phyloP scores from a whole-genome alignment of 768 basidiomycete species.

The Tricholoma sp. region DNA sequence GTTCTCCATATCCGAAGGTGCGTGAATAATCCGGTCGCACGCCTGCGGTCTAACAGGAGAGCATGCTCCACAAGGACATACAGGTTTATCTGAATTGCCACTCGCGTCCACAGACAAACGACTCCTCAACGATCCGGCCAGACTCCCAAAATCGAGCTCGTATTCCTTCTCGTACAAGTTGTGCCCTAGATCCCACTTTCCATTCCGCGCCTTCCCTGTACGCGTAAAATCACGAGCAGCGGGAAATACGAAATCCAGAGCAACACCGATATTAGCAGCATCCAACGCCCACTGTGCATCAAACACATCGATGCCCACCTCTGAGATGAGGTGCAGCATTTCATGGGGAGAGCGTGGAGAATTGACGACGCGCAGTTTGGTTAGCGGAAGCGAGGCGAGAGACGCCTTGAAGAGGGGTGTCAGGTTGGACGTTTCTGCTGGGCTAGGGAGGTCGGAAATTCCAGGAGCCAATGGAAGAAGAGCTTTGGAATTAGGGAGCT shows the following conservation, averaged over 20 bases:
- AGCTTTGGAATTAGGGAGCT: not conserved
- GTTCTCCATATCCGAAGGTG: conserved; percentile 20
- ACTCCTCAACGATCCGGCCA: conserved; percentile 39
- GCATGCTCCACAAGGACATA: conserved; percentile 56
- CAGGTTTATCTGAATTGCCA: conserved; percentile 4
- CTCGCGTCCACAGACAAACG: conserved; percentile 2
- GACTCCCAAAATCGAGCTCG: conserved; percentile 51
- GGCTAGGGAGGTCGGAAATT: conserved; percentile 1
- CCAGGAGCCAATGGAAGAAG: conserved; percentile 1
- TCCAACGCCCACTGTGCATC: conserved; percentile 69
- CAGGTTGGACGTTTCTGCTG: not conserved
- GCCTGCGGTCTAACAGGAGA: conserved; percentile 35
- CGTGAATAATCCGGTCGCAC: conserved; percentile 44
- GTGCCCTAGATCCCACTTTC: conserved; percentile 52
- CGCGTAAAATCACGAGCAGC: not conserved
- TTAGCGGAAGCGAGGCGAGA: conserved; percentile 42
- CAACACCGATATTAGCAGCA: conserved; percentile 67
- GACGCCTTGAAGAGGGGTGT: conserved; percentile 53
- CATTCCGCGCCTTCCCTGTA: conserved; percentile 9
- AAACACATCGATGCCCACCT: conserved; percentile 72
- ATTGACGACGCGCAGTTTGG: conserved; percentile 63
- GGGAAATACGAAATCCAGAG: conserved; percentile 77
- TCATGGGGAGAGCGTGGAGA: conserved; percentile 64
- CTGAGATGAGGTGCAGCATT: conserved; percentile 57
- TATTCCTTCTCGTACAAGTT: conserved; percentile 65